Conservation (phyloP, 768 basidiomycete genomes). For the Rhizopogon sp. region DNA sequence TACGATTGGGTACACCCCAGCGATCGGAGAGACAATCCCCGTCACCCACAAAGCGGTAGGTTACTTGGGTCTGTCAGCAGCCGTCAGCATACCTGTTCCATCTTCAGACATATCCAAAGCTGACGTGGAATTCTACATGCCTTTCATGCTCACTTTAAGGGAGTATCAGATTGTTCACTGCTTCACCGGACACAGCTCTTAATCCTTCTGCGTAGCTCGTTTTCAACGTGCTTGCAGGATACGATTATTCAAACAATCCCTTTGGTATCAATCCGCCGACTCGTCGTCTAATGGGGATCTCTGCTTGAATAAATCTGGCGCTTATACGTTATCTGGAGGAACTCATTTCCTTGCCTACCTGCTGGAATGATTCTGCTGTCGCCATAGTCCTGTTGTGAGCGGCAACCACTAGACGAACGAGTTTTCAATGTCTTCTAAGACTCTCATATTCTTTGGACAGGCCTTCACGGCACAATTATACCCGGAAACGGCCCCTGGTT, state of each 20-base stretch:
- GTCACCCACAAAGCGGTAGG: constrained; percentile 24
- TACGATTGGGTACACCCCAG: constrained; percentile 12
- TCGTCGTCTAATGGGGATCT: constrained; percentile 60
- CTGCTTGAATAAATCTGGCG: constrained; percentile 66
- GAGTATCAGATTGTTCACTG: constrained; percentile 58
- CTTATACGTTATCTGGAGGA: constrained; percentile 49
- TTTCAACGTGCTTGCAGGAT: constrained; percentile 61
- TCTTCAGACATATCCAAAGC: constrained; percentile 38
- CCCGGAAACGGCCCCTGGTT: constrained; percentile 35
- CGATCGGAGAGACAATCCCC: constrained; percentile 28
- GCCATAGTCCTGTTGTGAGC: constrained; percentile 10
- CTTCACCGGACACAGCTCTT: constrained; percentile 33
- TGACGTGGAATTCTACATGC: constrained; percentile 34
- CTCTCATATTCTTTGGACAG: constrained; percentile 23
- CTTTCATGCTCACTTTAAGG: constrained; percentile 44
- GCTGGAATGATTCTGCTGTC: constrained; percentile 14
- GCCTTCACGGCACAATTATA: constrained; percentile 21
- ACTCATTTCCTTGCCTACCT: constrained; percentile 7
- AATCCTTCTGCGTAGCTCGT: constrained; percentile 64
- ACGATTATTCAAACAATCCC: constrained; percentile 53
- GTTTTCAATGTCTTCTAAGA: constrained; percentile 8
- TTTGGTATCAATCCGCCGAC: constrained; percentile 51
- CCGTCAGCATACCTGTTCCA: constrained; percentile 22
- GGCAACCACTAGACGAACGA: constrained; percentile 6
- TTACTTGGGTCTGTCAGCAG: constrained; percentile 13